Base-by-base conservation (phyloP, 768 basidiomycete genomes). In the Chalciporus piperatus region DNA sequence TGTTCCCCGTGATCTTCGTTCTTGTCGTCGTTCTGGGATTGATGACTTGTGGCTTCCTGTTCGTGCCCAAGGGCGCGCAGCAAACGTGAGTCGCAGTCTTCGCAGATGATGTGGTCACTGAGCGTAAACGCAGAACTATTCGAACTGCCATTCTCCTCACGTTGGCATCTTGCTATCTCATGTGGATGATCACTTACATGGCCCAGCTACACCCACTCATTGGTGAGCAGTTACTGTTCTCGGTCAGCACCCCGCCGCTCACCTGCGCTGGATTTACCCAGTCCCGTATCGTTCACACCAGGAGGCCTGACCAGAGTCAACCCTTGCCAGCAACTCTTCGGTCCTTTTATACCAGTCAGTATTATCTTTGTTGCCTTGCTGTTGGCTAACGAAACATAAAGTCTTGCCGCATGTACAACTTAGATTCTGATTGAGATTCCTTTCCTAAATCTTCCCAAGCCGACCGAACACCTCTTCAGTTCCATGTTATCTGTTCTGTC, bases 171-270 rank as follows among this genome's bases (percentile, higher is more conserved):
- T 95, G 91, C 71, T 98, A 94, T 74, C 81, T 98, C 61, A 86
- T 98, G 84, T 98, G 95, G 95, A 87, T 87, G 74, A 83, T 96
- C 64, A 94, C 95, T n/a, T 98, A 96, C 71, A 78, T 97, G 67
- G 93, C 94, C 1, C 95, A 98, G 65, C 70, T 97, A 45, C 85
- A 98, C 65, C 95, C 95, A 33, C 78, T 98, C 45, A 84, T 96
- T 63, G 73, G 95, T 95, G 57, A 55, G 83, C 72, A n/a, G n/a
- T 33, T 12, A 14, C 0, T 4, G 11, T 27, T 38, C 3, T 13
- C 20, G 11, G 9, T 28, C 14, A 12, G 12, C 11, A 8, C 16
- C 13, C 17, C 14, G 25, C 23, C 44, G 49, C 55, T 54, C 17
- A 58, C 22, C 28, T 38, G 20, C 11, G 45, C 27, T 9, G 27